Conservation (phyloP, 2,329 filamentous ascomycete species). For the Simplicillium aogashimaense region DNA sequence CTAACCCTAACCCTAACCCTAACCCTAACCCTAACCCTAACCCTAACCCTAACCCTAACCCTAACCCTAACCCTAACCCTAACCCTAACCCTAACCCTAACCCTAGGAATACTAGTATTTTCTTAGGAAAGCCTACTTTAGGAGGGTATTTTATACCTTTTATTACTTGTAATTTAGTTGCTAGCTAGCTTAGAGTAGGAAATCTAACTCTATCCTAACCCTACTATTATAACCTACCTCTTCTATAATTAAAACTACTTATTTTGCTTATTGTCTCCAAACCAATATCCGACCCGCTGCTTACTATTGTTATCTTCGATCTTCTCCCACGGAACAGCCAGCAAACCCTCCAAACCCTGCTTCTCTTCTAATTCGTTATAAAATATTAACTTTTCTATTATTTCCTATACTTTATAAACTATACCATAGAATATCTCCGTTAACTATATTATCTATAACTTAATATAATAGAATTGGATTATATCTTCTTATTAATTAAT, state of each 20-base stretch:
- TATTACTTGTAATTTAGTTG: too few species aligned
- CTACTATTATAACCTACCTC: neutral
- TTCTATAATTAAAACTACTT: neutral
- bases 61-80: too few species aligned
- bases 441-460: constrained; percentile 4
- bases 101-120: too few species aligned
- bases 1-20: too few species aligned
- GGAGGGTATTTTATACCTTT: too few species aligned
- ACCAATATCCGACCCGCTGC: constrained; percentile 1
- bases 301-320: constrained; percentile 6
- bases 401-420: neutral
- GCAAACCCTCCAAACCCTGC: neutral
- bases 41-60: too few species aligned
- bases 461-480: neutral
- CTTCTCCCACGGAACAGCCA: neutral
- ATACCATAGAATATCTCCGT: neutral
- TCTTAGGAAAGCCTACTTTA: too few species aligned
- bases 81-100: too few species aligned
- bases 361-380: neutral
- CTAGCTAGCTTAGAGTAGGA: too few species aligned
- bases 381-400: constrained; percentile 2
- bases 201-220: too few species aligned
- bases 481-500: constrained; percentile 6
- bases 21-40: too few species aligned
- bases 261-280: constrained; percentile 4